A percentile compares a stretch with the other conserved stretches of the same genome.
phyloP scores from a whole-genome alignment of 1,139 yeast species.

The Geotrichum restrictum region DNA sequence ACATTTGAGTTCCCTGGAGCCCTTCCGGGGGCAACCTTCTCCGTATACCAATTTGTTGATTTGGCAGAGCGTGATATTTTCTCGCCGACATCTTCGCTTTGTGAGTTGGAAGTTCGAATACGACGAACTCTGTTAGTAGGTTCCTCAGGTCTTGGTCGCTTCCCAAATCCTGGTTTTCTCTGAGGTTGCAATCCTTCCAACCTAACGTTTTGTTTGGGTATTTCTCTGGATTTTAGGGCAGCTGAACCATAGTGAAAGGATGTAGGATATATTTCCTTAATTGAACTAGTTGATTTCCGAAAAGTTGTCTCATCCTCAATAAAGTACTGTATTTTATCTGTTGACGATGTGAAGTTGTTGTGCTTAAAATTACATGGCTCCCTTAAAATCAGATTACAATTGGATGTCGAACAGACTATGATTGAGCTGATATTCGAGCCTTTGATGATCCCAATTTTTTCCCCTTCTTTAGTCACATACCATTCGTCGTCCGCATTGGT shows the following conservation, averaged over 20 bases:
- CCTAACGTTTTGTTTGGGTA: constrained; percentile 1
- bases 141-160: not conserved
- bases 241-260: not conserved
- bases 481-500: too few relatives aligned
- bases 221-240: not conserved
- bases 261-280: not conserved
- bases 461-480: too few relatives aligned
- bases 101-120: not conserved
- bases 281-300: not conserved
- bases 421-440: too few relatives aligned
- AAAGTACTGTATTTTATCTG: not conserved
- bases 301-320: not conserved
- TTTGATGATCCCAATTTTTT: too few relatives aligned
- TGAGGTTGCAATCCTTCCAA: not conserved
- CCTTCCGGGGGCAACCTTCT: too few relatives aligned
- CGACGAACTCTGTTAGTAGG: constrained; percentile 6
- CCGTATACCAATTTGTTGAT: not conserved
- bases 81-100: constrained; percentile 7
- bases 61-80: not conserved
- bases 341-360: too few relatives aligned
- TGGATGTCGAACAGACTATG: too few relatives aligned
- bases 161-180: not conserved
- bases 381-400: not conserved
- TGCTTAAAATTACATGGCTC: not conserved
- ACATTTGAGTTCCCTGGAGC: too few relatives aligned